These are phyloP conservation scores for Epichloe hybrida DNA, from an alignment of 2,329 filamentous ascomycete genomes.

Conservation along the genomic window DNA sequence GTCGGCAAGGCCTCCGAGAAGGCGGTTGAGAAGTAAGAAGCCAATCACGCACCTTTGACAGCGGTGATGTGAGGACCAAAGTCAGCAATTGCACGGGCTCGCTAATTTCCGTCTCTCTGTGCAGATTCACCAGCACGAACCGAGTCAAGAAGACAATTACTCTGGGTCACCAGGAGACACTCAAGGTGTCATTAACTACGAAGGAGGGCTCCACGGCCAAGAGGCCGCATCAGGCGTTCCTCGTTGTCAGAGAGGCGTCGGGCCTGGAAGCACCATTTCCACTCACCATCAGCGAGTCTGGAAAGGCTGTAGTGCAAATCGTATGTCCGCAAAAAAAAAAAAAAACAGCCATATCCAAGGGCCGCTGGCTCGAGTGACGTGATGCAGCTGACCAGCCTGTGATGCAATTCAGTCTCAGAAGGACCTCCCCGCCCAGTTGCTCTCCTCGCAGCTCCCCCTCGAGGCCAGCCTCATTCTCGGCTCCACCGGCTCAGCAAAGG, in stretches of 20 bases:
- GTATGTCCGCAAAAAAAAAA: constrained; percentile 49
- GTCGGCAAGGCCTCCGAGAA: constrained; percentile 52
- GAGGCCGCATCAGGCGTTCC: constrained; percentile 87
- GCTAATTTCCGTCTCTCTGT: background rate
- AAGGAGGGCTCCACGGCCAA: constrained; percentile 67
- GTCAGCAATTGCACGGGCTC: background rate
- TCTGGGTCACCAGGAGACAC: constrained; percentile 53
- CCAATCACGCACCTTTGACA: background rate
- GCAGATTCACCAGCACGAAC: constrained; percentile 44
- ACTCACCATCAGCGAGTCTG: constrained; percentile 70
- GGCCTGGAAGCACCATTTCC: constrained; percentile 82
- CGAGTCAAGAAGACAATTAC: constrained; percentile 50
- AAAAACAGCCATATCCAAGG: background rate
- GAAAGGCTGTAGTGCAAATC: constrained; percentile 74
- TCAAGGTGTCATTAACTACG: constrained; percentile 73
- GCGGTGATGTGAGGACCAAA: background rate
- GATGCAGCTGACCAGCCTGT: background rate
- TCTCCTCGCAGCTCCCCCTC: constrained; percentile 53
- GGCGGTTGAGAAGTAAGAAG: constrained; percentile 52
- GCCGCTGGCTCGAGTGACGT: background rate
- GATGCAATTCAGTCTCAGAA: constrained; percentile 54
- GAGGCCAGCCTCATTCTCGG: constrained; percentile 72
- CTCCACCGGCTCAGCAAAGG: constrained; percentile 65
- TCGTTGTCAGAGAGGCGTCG: constrained; percentile 64
- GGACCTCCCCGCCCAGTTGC: constrained; percentile 75